Base-by-base conservation (phyloP, 345 rosid species). In the Syzygium oleosum region DNA sequence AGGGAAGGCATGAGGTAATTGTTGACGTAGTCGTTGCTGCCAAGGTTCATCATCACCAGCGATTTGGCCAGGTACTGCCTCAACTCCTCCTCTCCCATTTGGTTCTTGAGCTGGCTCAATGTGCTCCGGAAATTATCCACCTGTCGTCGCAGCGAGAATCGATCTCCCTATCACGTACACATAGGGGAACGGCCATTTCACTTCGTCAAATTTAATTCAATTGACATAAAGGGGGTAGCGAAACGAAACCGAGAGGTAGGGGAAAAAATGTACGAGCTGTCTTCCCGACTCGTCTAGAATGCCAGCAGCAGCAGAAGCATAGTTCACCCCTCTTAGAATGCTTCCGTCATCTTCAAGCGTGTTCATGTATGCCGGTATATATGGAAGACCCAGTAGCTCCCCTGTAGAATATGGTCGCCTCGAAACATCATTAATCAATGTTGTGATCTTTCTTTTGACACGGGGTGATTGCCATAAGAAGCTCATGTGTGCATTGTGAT, bases 291-390 rank as follows among this genome's bases (percentile, higher is more conserved):
- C 92, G 12, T 96, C 96, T 38, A 95, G 94, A 77, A 96, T 95
- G 87, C 99, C 99, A 3, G 95, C 98, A 43, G 97, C 99, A 3
- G 99, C 99, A 12, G 99, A 97, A 9, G 98, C 99, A 84, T 93
- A 97, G 90, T 97, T 97, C 15, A 96, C 94, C 54, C 98, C 97
- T 31, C 88, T 88, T 38, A 91, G 90, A 58, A 95, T 89, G 88
- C 91, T 88, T 56, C 84, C 87, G 79, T 91, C 92, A 21, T 89
- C 90, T n/a, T 63, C 87, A 21, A 90, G 55, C 2, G 98, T 92
- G 13, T 87, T 90, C 22, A 90, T 90, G 80, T 86, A 93, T 21
- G 98, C 91, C 52, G 99, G 98, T 87, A 94, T 89, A 56, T 87
- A 89, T 6, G 99, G 98, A 78, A 97, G 90, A 79, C 94, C 96